Evolutionary conservation across 116 monocot genomes (phyloP).

Genomic region (Zostera marina): DNA sequence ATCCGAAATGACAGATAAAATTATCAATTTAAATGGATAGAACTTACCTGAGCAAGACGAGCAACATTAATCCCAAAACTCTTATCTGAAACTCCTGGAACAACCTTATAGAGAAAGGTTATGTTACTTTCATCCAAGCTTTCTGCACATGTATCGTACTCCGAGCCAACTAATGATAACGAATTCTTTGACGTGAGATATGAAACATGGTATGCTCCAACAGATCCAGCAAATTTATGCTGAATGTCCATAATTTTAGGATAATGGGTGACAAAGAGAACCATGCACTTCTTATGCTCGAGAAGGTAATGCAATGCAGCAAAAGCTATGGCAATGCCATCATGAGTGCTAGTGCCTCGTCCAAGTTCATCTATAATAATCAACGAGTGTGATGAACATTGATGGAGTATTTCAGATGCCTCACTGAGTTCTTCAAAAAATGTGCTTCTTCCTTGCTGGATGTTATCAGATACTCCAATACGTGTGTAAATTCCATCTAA

Average conservation of each 20-base stretch:
- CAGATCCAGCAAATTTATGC: conserved; percentile 47
- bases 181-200: conserved; percentile 45
- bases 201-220: conserved; percentile 82
- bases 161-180: conserved; percentile 10
- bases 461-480: conserved; percentile 90
- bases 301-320: conserved; percentile 71
- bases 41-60: conserved; percentile 74
- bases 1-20: background rate
- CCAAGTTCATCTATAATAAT: conserved; percentile 99
- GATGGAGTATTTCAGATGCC: conserved; percentile 51
- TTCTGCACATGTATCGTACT: conserved; percentile 8
- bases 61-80: conserved; percentile 99
- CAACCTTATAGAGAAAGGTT: conserved; percentile 88
- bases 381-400: conserved; percentile 60
- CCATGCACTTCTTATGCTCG: conserved; percentile 53
- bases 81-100: conserved; percentile 68
- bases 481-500: conserved; percentile 83
- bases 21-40: background rate
- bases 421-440: conserved; percentile 90
- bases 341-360: conserved; percentile 94
- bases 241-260: conserved; percentile 67
- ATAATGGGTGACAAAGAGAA: conserved; percentile 96
- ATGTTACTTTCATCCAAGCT: conserved; percentile 23
- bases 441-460: conserved; percentile 85
- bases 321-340: conserved; percentile 93